Conservation (phyloP, 2,329 filamentous ascomycete genomes). For the Pseudogymnoascus verrucosus region DNA sequence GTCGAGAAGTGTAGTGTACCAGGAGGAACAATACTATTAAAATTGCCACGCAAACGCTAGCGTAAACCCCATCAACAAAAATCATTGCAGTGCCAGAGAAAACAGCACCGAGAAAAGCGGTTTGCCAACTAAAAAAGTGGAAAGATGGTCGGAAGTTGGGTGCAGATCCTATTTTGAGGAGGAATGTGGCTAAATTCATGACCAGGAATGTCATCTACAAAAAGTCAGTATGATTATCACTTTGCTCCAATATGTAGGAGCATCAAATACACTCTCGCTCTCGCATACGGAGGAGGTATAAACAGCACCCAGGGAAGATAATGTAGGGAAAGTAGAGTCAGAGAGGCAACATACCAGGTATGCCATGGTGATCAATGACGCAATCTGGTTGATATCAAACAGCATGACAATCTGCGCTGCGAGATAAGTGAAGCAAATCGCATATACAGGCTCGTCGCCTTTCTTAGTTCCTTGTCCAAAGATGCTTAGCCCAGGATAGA, state of each 20-base stretch:
- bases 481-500: slow-evolving; percentile 66
- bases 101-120: slow-evolving; percentile 66
- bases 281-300: background rate
- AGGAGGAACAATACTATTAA: slow-evolving; percentile 71
- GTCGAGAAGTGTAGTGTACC: slow-evolving; percentile 78
- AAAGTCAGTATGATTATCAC: slow-evolving; percentile 11
- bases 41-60: slow-evolving; percentile 64
- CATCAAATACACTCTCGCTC: background rate
- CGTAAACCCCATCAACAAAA: slow-evolving; percentile 78
- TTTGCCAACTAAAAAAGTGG: slow-evolving; percentile 83
- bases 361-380: slow-evolving; percentile 83
- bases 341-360: slow-evolving; percentile 54
- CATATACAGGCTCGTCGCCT: slow-evolving; percentile 66
- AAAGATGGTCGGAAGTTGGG: slow-evolving; percentile 86
- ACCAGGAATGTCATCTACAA: slow-evolving; percentile 76
- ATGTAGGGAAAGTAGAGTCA: background rate
- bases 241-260: background rate
- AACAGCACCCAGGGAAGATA: background rate
- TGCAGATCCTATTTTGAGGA: slow-evolving; percentile 78
- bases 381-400: slow-evolving; percentile 79
- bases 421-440: slow-evolving; percentile 66
- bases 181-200: slow-evolving; percentile 79
- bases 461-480: slow-evolving; percentile 68
- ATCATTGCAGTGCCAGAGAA: slow-evolving; percentile 78
- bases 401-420: slow-evolving; percentile 75